Evolutionary conservation across 2,329 filamentous ascomycete species (phyloP).

Genomic region (Simplicillium sp.): DNA sequence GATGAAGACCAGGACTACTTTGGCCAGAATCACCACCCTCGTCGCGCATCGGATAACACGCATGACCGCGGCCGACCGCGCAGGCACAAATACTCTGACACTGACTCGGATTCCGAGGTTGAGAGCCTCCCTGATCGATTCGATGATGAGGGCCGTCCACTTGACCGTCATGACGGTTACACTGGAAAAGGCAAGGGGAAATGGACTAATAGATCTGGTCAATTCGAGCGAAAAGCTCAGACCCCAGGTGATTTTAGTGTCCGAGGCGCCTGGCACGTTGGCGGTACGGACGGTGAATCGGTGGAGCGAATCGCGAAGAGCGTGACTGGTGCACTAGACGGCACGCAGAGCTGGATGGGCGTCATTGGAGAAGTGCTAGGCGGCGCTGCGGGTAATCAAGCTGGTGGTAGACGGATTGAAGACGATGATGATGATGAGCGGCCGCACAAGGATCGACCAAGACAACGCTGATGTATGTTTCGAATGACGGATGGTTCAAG

Average conservation of each 20-base stretch:
- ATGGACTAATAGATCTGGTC: constrained; percentile 28
- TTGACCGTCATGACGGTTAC: constrained; percentile 16
- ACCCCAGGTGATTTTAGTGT: constrained; percentile 24
- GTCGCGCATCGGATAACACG: constrained; percentile 23
- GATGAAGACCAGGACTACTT: constrained; percentile 10
- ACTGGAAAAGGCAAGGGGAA: constrained; percentile 5
- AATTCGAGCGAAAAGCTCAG: constrained; percentile 28
- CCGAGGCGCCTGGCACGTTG: constrained; percentile 33
- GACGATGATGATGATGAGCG: neutral
- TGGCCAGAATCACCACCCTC: constrained; percentile 13
- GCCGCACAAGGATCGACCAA: no score
- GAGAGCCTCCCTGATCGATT: constrained; percentile 39
- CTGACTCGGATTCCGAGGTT: constrained; percentile 25
- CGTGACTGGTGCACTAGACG: constrained; percentile 20
- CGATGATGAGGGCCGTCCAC: constrained; percentile 30
- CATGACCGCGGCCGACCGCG: constrained; percentile 17
- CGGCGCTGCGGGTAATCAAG: neutral
- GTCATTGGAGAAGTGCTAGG: constrained; percentile 15
- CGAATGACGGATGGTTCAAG: no score
- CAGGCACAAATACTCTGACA: constrained; percentile 7
- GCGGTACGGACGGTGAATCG: constrained; percentile 29
- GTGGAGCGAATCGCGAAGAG: constrained; percentile 26
- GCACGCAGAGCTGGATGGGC: constrained; percentile 14
- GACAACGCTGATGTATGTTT: no score
- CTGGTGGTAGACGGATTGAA: neutral